Evolutionary conservation across 192 early-diverging fungal species (phyloP), one percentile per base, ranked within the genome.

Genomic region (Phycomyces nitens): DNA sequence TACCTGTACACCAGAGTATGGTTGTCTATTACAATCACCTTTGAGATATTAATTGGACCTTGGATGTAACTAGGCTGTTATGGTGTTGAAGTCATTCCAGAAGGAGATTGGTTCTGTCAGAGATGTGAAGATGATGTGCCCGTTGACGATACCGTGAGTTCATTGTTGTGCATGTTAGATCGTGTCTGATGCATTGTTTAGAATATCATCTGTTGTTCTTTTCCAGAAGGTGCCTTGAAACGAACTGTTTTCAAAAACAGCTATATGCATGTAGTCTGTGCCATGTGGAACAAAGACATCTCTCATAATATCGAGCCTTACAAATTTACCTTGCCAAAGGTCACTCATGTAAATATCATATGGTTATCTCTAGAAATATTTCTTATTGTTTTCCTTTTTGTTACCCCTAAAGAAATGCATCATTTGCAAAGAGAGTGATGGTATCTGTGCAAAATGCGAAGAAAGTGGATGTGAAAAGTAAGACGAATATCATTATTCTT

Each of bases 201-300:
- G 80, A 76, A 68, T 50, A 64, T 65, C 15, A 68, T 74, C 42
- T 82, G 80, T 26, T 82, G 80, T 52, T 73, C 68, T 15, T 60
- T 58, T 29, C 64, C 34, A 24, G 57, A 60, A 12, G 77, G 80
- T 16, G 77, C 77, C 10, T 70, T 80, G 52, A 77, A 76, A 47
- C 69, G 73, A 22, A 80, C 80, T 0, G 71, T 62, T 9, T 58
- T 66, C 12, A 68, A 70, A 34, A 74, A 70, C 41, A 54, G 62
- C 26, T 82, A 75, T 56, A 79, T 79, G 56, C 80, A 82, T 60
- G 73, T 76, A 1, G 78, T 75, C 12, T 82, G 80, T 62, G 80
- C 80, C 15, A 60, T 69, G 27, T 71, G 73, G 56, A 73, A 73
- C 63, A 71, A 73, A 27, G 26, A 23, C 1, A 64, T 79, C 11